Conservation (phyloP, 345 rosid genomes). For the Rhodamnia argentea region DNA sequence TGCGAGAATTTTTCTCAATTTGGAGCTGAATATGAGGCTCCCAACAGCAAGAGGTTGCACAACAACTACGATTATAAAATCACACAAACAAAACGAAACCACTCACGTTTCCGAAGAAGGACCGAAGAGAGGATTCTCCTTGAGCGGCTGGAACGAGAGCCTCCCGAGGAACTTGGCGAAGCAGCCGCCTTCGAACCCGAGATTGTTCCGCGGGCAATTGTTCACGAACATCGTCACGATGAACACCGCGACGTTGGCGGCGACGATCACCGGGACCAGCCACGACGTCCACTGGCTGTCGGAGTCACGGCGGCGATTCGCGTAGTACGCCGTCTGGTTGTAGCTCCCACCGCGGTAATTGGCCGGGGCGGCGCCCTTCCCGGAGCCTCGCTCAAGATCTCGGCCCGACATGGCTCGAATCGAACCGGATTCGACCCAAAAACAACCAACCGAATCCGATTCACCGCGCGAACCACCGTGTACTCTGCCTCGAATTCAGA, state of each 20-base stretch:
- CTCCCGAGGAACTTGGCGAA: slow-evolving; percentile 73
- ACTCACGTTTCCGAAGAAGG: slow-evolving; percentile 84
- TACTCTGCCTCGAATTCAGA: too few relatives aligned
- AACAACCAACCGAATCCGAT: background rate
- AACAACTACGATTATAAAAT: background rate
- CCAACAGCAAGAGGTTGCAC: background rate
- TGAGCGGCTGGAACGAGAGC: slow-evolving; percentile 78
- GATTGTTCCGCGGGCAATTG: slow-evolving; percentile 63
- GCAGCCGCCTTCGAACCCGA: slow-evolving; percentile 31
- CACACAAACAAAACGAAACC: background rate
- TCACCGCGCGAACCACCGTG: too few relatives aligned
- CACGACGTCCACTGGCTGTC: slow-evolving; percentile 81
- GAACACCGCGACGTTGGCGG: slow-evolving; percentile 63
- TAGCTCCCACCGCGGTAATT: background rate
- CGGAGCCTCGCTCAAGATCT: slow-evolving; percentile 63
- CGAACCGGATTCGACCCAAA: background rate
- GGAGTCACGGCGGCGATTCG: slow-evolving; percentile 5
- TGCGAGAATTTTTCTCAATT: background rate
- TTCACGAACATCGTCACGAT: slow-evolving; percentile 69
- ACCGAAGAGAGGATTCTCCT: slow-evolving; percentile 89
- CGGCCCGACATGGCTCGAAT: slow-evolving; percentile 2
- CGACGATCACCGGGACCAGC: slow-evolving; percentile 75
- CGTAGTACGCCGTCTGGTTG: slow-evolving; percentile 17
- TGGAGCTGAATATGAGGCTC: background rate
- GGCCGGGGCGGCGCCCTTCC: background rate